Evolutionary conservation across 345 rosid genomes (phyloP).

Genomic region (Salix viminalis): DNA sequence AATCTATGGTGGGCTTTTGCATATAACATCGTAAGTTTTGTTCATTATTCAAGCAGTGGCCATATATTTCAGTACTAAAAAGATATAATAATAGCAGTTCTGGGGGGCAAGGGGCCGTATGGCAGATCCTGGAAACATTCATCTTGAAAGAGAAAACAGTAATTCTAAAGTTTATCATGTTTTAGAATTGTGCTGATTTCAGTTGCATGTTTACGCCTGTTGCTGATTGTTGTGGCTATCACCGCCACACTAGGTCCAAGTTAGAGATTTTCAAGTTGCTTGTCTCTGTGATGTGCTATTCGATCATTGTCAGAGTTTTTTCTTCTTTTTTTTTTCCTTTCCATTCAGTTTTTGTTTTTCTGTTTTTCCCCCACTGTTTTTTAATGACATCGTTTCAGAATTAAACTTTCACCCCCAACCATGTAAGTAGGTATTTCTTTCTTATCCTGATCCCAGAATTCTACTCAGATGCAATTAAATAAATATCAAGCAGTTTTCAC

Average conservation of each 20-base stretch:
- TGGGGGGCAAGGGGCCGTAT: background rate
- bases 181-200: no score
- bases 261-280: background rate
- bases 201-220: no score
- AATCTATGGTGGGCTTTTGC: slow-evolving; percentile 99
- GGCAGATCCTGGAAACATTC: background rate
- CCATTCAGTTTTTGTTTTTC: background rate
- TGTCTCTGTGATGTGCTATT: background rate
- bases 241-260: background rate
- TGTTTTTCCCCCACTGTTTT: no score
- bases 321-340: background rate
- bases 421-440: background rate
- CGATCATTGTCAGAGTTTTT: background rate
- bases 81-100: no score
- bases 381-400: no score
- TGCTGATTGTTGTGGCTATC: background rate
- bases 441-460: background rate
- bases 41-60: background rate
- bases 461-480: no score
- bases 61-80: background rate
- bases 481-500: background rate
- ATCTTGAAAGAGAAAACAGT: background rate
- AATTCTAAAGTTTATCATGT: no score
- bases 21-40: slow-evolving; percentile 77
- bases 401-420: background rate